phyloP scores from a whole-genome alignment of 1,284 basidiomycete genomes.

The Ustilago crameri region DNA sequence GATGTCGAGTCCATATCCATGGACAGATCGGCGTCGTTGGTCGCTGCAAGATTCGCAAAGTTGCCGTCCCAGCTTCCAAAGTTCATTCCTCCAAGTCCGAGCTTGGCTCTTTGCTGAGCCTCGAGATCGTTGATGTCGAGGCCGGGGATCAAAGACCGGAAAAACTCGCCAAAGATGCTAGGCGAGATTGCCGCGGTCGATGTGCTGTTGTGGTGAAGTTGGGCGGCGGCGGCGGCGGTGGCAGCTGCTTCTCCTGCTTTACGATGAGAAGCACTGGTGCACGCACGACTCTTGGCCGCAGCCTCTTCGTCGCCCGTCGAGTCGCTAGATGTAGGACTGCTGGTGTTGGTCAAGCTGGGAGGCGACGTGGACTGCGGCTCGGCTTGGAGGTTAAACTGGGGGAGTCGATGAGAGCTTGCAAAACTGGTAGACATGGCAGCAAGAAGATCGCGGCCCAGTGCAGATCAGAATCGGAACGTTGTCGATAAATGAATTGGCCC shows the following conservation, averaged over 20 bases:
- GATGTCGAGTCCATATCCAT: slow-evolving; percentile 51
- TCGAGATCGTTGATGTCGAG: slow-evolving; percentile 17
- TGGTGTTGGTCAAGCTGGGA: slow-evolving; percentile 40
- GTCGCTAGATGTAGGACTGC: slow-evolving; percentile 47
- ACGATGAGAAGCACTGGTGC: slow-evolving; percentile 12
- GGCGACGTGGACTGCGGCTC: slow-evolving; percentile 32
- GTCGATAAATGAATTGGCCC: not conserved
- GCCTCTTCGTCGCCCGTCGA: slow-evolving; percentile 44
- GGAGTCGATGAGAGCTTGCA: slow-evolving; percentile 2
- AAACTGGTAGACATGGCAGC: slow-evolving; percentile 46
- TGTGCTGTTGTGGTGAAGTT: not conserved
- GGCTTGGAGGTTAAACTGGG: slow-evolving; percentile 8
- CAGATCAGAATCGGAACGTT: not conserved
- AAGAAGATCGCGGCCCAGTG: not conserved
- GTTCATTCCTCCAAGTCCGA: slow-evolving; percentile 31
- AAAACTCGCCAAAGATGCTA: slow-evolving; percentile 38
- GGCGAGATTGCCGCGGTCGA: slow-evolving; percentile 23
- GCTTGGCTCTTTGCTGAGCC: slow-evolving; percentile 7
- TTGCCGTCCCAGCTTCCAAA: slow-evolving; percentile 42
- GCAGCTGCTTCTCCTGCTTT: slow-evolving; percentile 12
- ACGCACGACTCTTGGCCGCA: slow-evolving; percentile 15
- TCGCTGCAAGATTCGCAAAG: slow-evolving; percentile 20
- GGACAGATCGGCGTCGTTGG: slow-evolving; percentile 38
- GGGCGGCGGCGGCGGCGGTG: slow-evolving; percentile 3
- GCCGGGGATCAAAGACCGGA: slow-evolving; percentile 16